Conservation (phyloP, 2,329 filamentous ascomycete species). For the Coleophoma cylindrospora region DNA sequence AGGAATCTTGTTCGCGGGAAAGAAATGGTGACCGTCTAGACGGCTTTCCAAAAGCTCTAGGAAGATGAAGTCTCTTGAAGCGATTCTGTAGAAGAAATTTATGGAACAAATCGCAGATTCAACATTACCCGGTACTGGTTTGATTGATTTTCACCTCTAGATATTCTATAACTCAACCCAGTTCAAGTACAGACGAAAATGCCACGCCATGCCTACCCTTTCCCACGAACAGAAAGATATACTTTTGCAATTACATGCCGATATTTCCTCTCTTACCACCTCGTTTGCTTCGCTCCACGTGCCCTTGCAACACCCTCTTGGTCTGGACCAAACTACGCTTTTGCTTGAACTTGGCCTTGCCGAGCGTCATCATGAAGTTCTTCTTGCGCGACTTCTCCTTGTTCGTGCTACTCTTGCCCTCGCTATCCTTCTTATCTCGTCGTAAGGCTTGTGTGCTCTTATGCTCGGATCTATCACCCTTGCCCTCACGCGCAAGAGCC, state of each 20-base stretch:
- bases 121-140: too few species aligned
- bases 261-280: slow-evolving; percentile 76
- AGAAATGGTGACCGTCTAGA: too few species aligned
- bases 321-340: slow-evolving; percentile 91
- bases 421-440: slow-evolving; percentile 79
- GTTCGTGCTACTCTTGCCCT: slow-evolving; percentile 96
- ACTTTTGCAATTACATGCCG: slow-evolving; percentile 10
- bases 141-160: too few species aligned
- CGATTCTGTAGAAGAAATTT: too few species aligned
- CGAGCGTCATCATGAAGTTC: slow-evolving; percentile 98
- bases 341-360: slow-evolving; percentile 92
- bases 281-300: slow-evolving; percentile 77
- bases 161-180: too few species aligned
- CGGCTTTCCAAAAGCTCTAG: too few species aligned
- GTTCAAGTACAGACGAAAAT: too few species aligned
- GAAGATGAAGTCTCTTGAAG: too few species aligned
- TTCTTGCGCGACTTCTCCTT: slow-evolving; percentile 95
- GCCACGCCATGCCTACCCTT: too few species aligned
- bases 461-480: slow-evolving; percentile 72
- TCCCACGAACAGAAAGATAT: too few species aligned
- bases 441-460: slow-evolving; percentile 80
- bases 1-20: too few species aligned
- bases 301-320: slow-evolving; percentile 71
- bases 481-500: slow-evolving; percentile 76
- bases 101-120: too few species aligned